Percentiles rank a stretch among this genome's conserved stretches.
phyloP scores from a whole-genome alignment of 2,329 filamentous ascomycete species.

The Fusarium graminum region DNA sequence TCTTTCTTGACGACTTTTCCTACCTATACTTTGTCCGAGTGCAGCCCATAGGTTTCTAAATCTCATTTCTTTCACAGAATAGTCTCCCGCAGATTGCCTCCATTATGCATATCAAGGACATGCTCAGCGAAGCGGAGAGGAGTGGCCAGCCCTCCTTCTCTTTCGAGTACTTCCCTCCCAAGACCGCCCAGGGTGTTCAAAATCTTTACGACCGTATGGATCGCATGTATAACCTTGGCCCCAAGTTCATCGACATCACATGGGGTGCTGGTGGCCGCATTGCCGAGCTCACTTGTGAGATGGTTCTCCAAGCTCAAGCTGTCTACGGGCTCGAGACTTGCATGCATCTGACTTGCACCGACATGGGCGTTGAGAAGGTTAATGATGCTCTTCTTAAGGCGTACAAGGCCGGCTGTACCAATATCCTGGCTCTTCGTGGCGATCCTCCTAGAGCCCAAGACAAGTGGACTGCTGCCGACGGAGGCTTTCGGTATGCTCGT shows the following conservation, averaged over 20 bases:
- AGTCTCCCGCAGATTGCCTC: conserved; percentile 24
- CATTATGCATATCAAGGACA: conserved; percentile 95
- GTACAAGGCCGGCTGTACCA: conserved; percentile 95
- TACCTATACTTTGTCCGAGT: conserved; percentile 4
- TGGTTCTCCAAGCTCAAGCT: conserved; percentile 95
- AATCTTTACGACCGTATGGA: conserved; percentile 99
- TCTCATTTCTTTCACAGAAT: neutral
- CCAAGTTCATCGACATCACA: conserved; percentile 97
- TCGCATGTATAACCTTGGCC: conserved; percentile 94
- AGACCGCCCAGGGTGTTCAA: conserved; percentile 96
- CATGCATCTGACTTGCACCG: conserved; percentile 99
- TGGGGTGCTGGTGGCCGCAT: conserved; percentile 96
- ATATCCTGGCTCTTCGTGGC: conserved; percentile 92
- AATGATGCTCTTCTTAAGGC: conserved; percentile 88
- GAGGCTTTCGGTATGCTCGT: conserved; percentile 90
- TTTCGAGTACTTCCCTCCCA: conserved; percentile 99
- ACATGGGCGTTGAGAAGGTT: conserved; percentile 94
- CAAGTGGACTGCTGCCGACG: conserved; percentile 90
- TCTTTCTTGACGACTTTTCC: conserved; percentile 2
- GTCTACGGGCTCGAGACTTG: conserved; percentile 97
- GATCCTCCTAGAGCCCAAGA: conserved; percentile 95
- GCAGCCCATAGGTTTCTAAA: neutral
- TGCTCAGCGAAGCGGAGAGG: conserved; percentile 84
- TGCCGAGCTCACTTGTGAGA: conserved; percentile 94
- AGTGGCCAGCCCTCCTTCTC: conserved; percentile 90